Percentiles rank a stretch among this genome's conserved stretches.
These are phyloP conservation scores for Solanum habrochaites DNA, from an alignment of 257 asterid genomes.

Conservation along the genomic window DNA sequence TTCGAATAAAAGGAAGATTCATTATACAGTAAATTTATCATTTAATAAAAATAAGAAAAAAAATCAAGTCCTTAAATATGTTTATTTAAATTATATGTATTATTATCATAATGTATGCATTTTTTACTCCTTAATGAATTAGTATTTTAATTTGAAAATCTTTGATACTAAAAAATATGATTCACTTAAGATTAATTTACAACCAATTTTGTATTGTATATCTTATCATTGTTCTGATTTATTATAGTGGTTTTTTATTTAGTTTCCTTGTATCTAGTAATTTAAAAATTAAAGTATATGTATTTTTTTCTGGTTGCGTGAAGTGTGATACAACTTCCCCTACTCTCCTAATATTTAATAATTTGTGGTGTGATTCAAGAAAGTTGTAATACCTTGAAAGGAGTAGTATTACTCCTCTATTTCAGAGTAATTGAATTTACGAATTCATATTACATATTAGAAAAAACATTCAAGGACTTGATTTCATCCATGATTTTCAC, in stretches of 20 bases:
- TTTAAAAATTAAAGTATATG: too few species aligned
- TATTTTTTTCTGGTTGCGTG: background rate
- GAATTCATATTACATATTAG: too few species aligned
- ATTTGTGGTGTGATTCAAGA: background rate
- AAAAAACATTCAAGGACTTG: background rate
- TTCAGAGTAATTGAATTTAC: too few species aligned
- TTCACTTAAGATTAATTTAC: too few species aligned
- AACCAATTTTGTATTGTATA: background rate
- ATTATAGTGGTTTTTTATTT: background rate
- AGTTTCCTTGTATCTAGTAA: background rate
- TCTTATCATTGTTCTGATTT: background rate
- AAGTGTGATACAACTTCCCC: background rate
- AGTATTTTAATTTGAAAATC: too few species aligned
- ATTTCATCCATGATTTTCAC: background rate
- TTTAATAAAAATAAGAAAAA: background rate
- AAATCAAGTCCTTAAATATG: background rate
- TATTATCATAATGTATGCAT: background rate
- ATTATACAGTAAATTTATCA: background rate
- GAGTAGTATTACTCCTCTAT: background rate
- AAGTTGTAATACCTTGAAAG: background rate
- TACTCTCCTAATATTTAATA: too few species aligned
- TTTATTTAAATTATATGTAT: too few species aligned
- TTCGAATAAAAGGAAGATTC: background rate
- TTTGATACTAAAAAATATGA: background rate
- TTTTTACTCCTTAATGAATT: background rate